phyloP scores from a whole-genome alignment of 2,329 filamentous ascomycete genomes.

The Chrysosporium queenslandicum region DNA sequence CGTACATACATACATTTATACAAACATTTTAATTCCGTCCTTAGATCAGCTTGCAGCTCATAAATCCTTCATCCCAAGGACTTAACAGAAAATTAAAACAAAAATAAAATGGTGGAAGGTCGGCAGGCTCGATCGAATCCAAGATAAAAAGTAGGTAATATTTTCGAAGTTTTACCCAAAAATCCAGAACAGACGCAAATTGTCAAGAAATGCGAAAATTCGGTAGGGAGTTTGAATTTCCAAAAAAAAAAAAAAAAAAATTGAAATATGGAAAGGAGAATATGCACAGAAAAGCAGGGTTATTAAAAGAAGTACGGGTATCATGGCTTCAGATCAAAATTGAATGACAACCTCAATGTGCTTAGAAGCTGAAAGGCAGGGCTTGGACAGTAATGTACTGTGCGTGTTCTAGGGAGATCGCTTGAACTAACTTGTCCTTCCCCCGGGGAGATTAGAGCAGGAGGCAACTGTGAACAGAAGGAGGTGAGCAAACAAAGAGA shows the following conservation, averaged over 20 bases:
- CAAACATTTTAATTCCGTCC: neutral
- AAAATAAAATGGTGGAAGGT: too few relatives aligned
- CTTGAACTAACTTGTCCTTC: too few relatives aligned
- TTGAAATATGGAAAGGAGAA: neutral
- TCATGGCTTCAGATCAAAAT: neutral
- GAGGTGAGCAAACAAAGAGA: too few relatives aligned
- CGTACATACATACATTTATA: neutral
- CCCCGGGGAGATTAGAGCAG: too few relatives aligned
- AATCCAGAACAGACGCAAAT: too few relatives aligned
- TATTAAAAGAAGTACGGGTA: constrained; percentile 11
- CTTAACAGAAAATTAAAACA: too few relatives aligned
- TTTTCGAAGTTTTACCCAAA: too few relatives aligned
- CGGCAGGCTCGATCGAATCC: too few relatives aligned
- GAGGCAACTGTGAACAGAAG: too few relatives aligned
- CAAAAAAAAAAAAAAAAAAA: constrained; percentile 7
- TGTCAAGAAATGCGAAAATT: neutral
- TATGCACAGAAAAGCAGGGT: neutral
- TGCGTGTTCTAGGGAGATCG: too few relatives aligned
- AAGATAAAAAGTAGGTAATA: too few relatives aligned
- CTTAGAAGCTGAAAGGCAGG: neutral
- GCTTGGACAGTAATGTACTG: neutral
- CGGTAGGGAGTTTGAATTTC: neutral
- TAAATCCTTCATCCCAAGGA: constrained; percentile 2
- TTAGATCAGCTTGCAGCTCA: neutral
- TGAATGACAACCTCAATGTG: neutral